These are phyloP conservation scores for Macadamia integrifolia DNA, from an alignment of 164 flowering plant species.

Conservation along the genomic window DNA sequence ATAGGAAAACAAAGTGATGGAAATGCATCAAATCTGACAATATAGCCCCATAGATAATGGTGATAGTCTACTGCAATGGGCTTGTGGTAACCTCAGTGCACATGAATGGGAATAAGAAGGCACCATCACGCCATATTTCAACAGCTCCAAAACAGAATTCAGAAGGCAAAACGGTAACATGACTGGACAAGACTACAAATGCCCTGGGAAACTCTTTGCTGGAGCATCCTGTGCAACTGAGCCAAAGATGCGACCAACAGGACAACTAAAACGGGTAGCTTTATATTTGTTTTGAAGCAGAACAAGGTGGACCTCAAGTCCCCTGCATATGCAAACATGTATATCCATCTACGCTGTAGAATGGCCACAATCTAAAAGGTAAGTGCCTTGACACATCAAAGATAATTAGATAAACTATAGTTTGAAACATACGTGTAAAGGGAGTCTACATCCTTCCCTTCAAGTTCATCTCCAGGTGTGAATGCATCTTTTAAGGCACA, in stretches of 20 bases:
- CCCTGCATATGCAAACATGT: background rate
- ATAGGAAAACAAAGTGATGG: background rate
- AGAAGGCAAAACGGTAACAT: background rate
- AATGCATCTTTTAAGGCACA: constrained; percentile 72
- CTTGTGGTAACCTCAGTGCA: background rate
- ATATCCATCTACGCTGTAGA: background rate
- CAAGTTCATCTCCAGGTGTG: constrained; percentile 84
- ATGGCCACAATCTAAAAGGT: background rate
- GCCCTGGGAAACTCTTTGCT: too few relatives aligned
- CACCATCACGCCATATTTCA: background rate
- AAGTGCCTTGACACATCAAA: background rate
- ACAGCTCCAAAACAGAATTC: background rate
- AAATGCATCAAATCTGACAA: background rate
- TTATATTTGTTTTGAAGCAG: background rate
- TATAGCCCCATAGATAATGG: background rate
- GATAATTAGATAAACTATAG: background rate
- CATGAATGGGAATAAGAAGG: background rate
- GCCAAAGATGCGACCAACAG: background rate
- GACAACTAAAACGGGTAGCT: background rate
- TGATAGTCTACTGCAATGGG: background rate
- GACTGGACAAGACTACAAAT: too few relatives aligned
- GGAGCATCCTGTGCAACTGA: background rate
- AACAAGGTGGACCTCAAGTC: background rate
- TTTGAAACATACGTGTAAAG: constrained; percentile 69
- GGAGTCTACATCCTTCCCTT: constrained; percentile 62